Conservation (phyloP, 2,329 filamentous ascomycete species). For the Pyricularia pennisetigena region DNA sequence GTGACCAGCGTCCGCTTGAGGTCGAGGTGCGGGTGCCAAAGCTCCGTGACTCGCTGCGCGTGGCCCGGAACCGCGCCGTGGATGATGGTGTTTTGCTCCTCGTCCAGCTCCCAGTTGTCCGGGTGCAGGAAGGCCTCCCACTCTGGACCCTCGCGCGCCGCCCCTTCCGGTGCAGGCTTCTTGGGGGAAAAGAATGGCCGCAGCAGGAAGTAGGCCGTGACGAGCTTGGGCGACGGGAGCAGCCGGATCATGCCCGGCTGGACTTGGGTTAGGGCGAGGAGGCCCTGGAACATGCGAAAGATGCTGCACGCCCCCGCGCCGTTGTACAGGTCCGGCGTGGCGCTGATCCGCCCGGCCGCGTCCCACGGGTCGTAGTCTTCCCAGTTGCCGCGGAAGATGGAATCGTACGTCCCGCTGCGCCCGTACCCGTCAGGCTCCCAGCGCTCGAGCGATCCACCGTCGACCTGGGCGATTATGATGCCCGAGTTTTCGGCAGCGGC, state of each 20-base stretch:
- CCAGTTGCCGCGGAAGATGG: constrained; percentile 43
- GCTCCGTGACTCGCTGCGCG: constrained; percentile 46
- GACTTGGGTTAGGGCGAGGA: constrained; percentile 42
- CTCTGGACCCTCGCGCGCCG: constrained; percentile 23
- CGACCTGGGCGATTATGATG: constrained; percentile 54
- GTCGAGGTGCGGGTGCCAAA: constrained; percentile 47
- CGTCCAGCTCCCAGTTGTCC: constrained; percentile 33
- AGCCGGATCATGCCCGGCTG: constrained; percentile 36
- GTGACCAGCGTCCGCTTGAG: constrained; percentile 43
- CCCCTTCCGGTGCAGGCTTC: constrained; percentile 15
- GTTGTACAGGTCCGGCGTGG: constrained; percentile 47
- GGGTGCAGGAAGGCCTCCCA: constrained; percentile 43
- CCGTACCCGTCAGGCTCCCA: constrained; percentile 63
- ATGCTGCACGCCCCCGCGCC: constrained; percentile 47
- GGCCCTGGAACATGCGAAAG: constrained; percentile 50
- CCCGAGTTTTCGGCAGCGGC: constrained; percentile 32
- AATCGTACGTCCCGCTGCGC: constrained; percentile 43
- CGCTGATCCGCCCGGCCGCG: constrained; percentile 38
- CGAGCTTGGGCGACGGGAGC: constrained; percentile 36
- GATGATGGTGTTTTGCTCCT: constrained; percentile 43
- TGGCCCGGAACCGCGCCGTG: constrained; percentile 49
- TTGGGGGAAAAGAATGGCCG: constrained; percentile 42
- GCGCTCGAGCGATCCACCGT: constrained; percentile 61
- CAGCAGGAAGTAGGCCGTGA: constrained; percentile 36
- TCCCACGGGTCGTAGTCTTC: constrained; percentile 48